Evolutionary conservation across 2,329 filamentous ascomycete genomes (phyloP), one percentile per base, ranked within the genome.

Genomic region (Eutypella sp.): DNA sequence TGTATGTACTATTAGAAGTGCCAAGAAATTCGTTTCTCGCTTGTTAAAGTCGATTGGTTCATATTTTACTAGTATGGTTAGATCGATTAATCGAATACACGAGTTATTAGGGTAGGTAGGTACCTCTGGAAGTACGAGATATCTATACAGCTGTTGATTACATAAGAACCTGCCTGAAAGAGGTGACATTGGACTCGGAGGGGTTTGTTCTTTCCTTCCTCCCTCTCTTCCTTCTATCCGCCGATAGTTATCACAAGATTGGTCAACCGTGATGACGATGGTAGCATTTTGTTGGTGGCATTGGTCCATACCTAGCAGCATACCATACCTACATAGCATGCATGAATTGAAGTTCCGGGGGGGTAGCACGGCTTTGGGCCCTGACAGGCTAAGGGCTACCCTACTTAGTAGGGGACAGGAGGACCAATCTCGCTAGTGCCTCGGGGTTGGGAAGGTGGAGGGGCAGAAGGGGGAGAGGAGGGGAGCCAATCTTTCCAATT

Each of bases 391-490:
- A n/a, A n/a, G 31, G 31, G 31, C 31, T 16, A 16, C 31, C 31
- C 10, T n/a, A n/a, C n/a, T n/a, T n/a, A n/a, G n/a, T n/a, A n/a
- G n/a, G n/a, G n/a, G n/a, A n/a, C n/a, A n/a, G n/a, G 23, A 22
- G 50, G 50, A 58, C 59, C 61, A 70, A 70, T 70, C 56, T 70
- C 67, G 65, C 66, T 70, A 69, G 65, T 55, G 59, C 58, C 55
- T 57, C 57, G 57, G 55, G 57, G 58, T 36, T 33, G 48, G 42
- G 49, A 23, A 39, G 11, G 19, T 19, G 11, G 11, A 39, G 19
- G 11, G 8, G 13, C 23, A 10, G 20, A n/a, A n/a, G n/a, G 19
- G 13, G 4, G 25, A 41, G 49, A 45, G 47, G 50, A 20, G 2
- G 18, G 36, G 36, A 40, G 50, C 50, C 50, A 55, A 56, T 55